A percentile compares a stretch with the other conserved stretches of the same genome.
phyloP scores from a whole-genome alignment of 1,139 yeast species.

The Kodamaea derodonti region DNA sequence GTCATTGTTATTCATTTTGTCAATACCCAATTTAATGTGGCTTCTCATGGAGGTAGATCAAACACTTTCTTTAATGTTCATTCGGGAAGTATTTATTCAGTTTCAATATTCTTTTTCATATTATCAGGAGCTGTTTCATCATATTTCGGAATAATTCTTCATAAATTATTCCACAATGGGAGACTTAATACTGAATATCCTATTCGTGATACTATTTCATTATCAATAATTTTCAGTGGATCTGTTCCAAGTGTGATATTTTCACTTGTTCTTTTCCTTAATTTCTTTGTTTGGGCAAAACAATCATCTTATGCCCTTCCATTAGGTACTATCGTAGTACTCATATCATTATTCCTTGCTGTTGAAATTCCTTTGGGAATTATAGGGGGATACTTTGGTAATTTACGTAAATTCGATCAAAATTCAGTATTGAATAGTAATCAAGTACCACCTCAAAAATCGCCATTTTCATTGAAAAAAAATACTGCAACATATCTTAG shows the following conservation, averaged over 20 bases:
- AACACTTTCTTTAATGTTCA: conserved; percentile 45
- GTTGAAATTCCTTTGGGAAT: conserved; percentile 73
- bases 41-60: conserved; percentile 19
- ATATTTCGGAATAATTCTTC: conserved; percentile 60
- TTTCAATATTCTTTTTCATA: conserved; percentile 58
- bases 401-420: conserved; percentile 26
- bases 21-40: conserved; percentile 27
- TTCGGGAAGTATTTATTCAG: conserved; percentile 62
- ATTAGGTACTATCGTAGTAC: conserved; percentile 16
- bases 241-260: conserved; percentile 58
- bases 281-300: conserved; percentile 71
- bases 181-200: conserved; percentile 25
- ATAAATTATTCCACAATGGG: conserved; percentile 47
- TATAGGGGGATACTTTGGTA: conserved; percentile 65
- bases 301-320: conserved; percentile 78
- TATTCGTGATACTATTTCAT: conserved; percentile 12
- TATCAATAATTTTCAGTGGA: conserved; percentile 57
- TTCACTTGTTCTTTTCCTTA: conserved; percentile 51
- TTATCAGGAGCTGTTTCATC: conserved; percentile 74
- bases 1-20: conserved; percentile 58
- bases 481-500: conserved; percentile 5
- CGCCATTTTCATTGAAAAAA: conserved; percentile 4
- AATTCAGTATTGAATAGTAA: conserved; percentile 14
- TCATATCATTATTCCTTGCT: conserved; percentile 41
- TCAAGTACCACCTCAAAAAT: conserved; percentile 1